Conservation (phyloP, 148 eudicot species). For the Amaranthus cruentus region DNA sequence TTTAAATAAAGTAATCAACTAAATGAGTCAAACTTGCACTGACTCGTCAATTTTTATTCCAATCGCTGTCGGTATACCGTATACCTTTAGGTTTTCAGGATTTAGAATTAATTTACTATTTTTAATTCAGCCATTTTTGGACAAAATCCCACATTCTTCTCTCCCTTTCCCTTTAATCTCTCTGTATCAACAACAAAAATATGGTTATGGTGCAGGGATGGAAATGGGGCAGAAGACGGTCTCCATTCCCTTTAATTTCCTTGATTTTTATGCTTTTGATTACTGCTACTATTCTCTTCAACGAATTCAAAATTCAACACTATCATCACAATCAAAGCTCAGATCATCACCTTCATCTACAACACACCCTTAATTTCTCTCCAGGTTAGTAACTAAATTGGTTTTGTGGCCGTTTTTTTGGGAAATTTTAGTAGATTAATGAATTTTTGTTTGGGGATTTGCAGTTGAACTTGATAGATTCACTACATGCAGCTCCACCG, state of each 20-base stretch:
- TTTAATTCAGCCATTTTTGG: background rate
- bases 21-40: background rate
- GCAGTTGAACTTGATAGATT: conserved; percentile 71
- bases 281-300: conserved; percentile 45
- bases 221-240: conserved; percentile 46
- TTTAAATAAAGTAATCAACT: no score
- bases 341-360: conserved; percentile 14
- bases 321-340: conserved; percentile 29
- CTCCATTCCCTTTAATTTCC: conserved; percentile 47
- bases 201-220: conserved; percentile 42
- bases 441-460: conserved; percentile 18
- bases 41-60: conserved; percentile 2
- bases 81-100: background rate
- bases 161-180: background rate
- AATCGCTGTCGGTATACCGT: conserved; percentile 16
- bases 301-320: conserved; percentile 43
- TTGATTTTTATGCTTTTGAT: conserved; percentile 51
- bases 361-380: conserved; percentile 17
- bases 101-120: no score
- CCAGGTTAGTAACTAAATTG: conserved; percentile 30
- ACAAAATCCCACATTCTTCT: background rate
- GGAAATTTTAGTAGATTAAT: background rate
- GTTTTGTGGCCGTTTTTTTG: background rate
- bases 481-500: conserved; percentile 61
- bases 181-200: background rate